Evolutionary conservation across 2,329 filamentous ascomycete species (phyloP).

Genomic region (Xylaria sp.): DNA sequence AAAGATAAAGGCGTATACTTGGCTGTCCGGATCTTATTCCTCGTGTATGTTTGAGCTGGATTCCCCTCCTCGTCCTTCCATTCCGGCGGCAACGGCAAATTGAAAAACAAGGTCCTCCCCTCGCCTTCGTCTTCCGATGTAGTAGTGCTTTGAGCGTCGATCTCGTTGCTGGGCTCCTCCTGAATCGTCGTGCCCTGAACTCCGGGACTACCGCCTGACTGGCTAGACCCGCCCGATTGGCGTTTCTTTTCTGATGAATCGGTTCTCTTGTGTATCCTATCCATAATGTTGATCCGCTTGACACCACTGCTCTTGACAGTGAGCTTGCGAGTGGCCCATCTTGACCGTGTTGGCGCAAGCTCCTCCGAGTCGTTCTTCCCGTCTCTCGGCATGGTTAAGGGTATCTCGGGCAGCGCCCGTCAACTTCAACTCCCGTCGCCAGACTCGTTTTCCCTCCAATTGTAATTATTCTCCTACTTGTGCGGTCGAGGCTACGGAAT

Average conservation of each 20-base stretch:
- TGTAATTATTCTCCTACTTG: constrained; percentile 42
- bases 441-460: constrained; percentile 53
- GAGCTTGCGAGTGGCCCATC: constrained; percentile 96
- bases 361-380: constrained; percentile 50
- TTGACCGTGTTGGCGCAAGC: constrained; percentile 77
- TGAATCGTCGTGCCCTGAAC: constrained; percentile 47
- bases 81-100: constrained; percentile 79
- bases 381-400: constrained; percentile 53
- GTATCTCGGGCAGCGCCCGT: constrained; percentile 57
- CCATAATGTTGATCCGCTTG: constrained; percentile 86
- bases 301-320: constrained; percentile 77
- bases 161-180: constrained; percentile 52
- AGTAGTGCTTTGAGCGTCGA: constrained; percentile 53
- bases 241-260: constrained; percentile 76
- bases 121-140: constrained; percentile 55
- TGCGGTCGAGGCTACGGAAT: constrained; percentile 7
- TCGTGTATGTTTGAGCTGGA: constrained; percentile 75
- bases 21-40: constrained; percentile 97
- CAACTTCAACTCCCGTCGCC: constrained; percentile 56
- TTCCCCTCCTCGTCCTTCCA: constrained; percentile 84
- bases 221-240: constrained; percentile 52
- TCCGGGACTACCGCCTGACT: constrained; percentile 48
- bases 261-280: constrained; percentile 74
- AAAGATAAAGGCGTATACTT: constrained; percentile 98
- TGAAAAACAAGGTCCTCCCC: constrained; percentile 81